A percentile compares a stretch with the other conserved stretches of the same genome.
phyloP scores from a whole-genome alignment of 345 rosid genomes.

The Luvunga scandens region DNA sequence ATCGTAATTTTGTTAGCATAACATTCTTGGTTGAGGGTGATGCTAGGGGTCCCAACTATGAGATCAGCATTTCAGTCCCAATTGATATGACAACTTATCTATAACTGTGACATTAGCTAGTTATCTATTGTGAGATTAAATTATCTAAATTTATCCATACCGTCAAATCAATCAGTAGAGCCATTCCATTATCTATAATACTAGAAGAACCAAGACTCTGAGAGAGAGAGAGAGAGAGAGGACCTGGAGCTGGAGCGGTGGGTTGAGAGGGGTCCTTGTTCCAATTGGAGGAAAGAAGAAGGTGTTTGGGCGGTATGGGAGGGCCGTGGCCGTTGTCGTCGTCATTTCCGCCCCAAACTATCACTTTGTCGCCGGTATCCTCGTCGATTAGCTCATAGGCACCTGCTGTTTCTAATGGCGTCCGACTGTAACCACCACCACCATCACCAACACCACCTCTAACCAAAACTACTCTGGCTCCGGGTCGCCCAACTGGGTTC shows the following conservation, averaged over 20 bases:
- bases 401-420: slow-evolving; percentile 38
- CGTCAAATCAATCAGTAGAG: too few relatives aligned
- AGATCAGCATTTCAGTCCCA: too few relatives aligned
- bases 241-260: slow-evolving; percentile 16
- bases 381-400: slow-evolving; percentile 40
- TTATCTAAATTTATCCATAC: too few relatives aligned
- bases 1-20: too few relatives aligned
- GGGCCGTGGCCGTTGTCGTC: slow-evolving; percentile 25
- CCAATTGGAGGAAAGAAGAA: slow-evolving; percentile 31
- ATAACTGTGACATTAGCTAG: too few relatives aligned
- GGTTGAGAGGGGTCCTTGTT: neutral
- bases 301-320: slow-evolving; percentile 29
- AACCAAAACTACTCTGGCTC: slow-evolving; percentile 18
- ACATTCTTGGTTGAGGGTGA: too few relatives aligned
- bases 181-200: too few relatives aligned
- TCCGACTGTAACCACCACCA: slow-evolving; percentile 22
- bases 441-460: slow-evolving; percentile 16
- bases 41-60: too few relatives aligned
- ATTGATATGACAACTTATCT: too few relatives aligned
- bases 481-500: neutral
- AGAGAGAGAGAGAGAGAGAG: neutral
- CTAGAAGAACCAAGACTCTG: neutral
- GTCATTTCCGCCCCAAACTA: slow-evolving; percentile 39
- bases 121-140: too few relatives aligned
- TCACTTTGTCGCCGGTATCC: slow-evolving; percentile 45